A percentile compares a stretch with the other conserved stretches of the same genome.
phyloP scores from a whole-genome alignment of 1,139 yeast species.

The Sugiyamaella castrensis region DNA sequence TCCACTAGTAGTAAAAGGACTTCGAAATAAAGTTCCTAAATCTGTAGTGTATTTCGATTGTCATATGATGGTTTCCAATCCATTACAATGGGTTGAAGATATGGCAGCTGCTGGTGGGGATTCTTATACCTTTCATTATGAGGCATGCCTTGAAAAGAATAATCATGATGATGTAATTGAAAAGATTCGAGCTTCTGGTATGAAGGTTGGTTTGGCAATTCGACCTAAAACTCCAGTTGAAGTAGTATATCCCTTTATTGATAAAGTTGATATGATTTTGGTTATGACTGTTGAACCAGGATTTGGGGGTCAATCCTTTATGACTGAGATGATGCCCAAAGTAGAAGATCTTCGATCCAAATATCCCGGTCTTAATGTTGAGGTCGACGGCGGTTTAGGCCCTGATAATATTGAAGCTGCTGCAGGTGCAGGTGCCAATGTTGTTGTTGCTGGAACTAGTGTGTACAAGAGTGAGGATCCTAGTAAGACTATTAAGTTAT shows the following conservation, averaged over 20 bases:
- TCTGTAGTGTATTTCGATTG: conserved; percentile 85
- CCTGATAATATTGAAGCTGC: conserved; percentile 78
- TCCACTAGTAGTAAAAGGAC: conserved; percentile 78
- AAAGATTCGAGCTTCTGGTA: conserved; percentile 72
- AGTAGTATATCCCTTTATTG: conserved; percentile 71
- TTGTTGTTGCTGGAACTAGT: conserved; percentile 96
- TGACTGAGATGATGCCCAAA: conserved; percentile 95
- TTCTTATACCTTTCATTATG: conserved; percentile 94
- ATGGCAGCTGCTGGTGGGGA: conserved; percentile 96
- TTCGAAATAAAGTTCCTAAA: conserved; percentile 75
- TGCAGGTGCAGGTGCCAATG: conserved; percentile 95
- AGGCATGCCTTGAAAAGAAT: conserved; percentile 58
- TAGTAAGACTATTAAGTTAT: conserved; percentile 59
- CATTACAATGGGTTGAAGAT: conserved; percentile 92
- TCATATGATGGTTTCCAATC: conserved; percentile 97
- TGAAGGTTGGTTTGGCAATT: conserved; percentile 92
- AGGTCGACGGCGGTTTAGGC: conserved; percentile 97
- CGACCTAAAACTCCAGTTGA: conserved; percentile 94
- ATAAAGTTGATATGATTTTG: conserved; percentile 83
- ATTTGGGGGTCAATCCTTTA: conserved; percentile 96
- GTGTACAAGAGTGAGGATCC: conserved; percentile 85
- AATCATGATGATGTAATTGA: conserved; percentile 75
- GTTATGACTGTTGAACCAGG: conserved; percentile 99
- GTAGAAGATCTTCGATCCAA: conserved; percentile 69
- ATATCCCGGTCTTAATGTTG: conserved; percentile 79